Conservation (phyloP, 2,329 filamentous ascomycete species). For the Stachybotrys chartarum region DNA sequence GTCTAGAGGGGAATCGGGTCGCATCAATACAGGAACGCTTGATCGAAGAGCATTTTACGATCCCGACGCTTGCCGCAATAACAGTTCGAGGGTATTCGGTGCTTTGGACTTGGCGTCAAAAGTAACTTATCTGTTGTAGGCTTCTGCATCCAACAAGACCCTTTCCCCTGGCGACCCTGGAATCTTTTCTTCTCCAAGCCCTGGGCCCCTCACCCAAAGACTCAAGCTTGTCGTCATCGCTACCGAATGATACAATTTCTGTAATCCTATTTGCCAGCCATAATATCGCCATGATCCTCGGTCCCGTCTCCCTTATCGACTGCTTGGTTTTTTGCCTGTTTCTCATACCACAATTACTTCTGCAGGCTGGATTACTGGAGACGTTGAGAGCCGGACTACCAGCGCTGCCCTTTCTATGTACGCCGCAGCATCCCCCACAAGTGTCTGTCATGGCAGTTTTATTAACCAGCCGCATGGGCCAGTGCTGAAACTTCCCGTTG, state of each 20-base stretch:
- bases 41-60: too few species aligned
- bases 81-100: too few species aligned
- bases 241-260: neutral
- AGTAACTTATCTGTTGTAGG: too few species aligned
- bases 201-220: neutral
- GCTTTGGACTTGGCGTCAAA: too few species aligned
- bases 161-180: too few species aligned
- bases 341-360: constrained; percentile 63
- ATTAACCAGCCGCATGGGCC: constrained; percentile 2
- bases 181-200: too few species aligned
- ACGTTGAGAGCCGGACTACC: constrained; percentile 51
- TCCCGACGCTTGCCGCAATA: too few species aligned
- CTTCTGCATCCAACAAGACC: too few species aligned
- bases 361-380: constrained; percentile 56
- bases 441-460: constrained; percentile 1
- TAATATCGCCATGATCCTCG: constrained; percentile 55
- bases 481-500: constrained; percentile 21
- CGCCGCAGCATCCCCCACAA: constrained; percentile 9
- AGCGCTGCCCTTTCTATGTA: constrained; percentile 66
- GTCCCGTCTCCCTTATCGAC: constrained; percentile 68
- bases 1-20: too few species aligned
- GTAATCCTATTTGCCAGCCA: neutral
- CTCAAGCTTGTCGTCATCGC: neutral
- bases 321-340: constrained; percentile 66
- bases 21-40: too few species aligned